Evolutionary conservation across 2,329 filamentous ascomycete genomes (phyloP).

Genomic region (Fusarium burgessii): DNA sequence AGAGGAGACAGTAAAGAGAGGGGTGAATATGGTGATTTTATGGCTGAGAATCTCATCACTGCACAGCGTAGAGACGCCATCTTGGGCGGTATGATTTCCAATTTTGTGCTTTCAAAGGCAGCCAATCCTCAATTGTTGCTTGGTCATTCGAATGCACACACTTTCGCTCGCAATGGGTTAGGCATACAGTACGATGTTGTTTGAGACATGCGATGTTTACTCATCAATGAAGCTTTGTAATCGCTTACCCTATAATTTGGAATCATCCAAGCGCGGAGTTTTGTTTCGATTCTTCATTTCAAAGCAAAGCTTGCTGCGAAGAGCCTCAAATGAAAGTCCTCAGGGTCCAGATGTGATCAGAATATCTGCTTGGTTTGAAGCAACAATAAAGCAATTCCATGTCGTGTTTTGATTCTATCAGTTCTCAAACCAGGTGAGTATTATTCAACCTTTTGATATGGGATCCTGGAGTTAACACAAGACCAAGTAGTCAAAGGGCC

Average conservation of each 20-base stretch:
- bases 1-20: not conserved
- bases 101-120: not conserved
- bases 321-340: not conserved
- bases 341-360: not conserved
- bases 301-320: not conserved
- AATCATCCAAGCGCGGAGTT: not conserved
- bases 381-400: not conserved
- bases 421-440: too few species aligned
- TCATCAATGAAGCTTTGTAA: conserved; percentile 16
- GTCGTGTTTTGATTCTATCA: not conserved
- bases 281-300: not conserved
- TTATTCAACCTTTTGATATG: too few species aligned
- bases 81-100: not conserved
- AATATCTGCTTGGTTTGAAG: not conserved
- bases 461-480: too few species aligned
- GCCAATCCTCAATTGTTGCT: not conserved
- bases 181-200: not conserved
- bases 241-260: conserved; percentile 2
- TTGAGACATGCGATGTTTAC: conserved; percentile 10
- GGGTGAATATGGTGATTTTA: not conserved
- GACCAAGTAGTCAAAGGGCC: not conserved
- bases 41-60: not conserved
- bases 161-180: not conserved
- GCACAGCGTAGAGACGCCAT: conserved; percentile 5
- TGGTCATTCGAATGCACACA: not conserved